Conservation (phyloP, 805 yeast genomes). For the Wickerhamomyces sydowiorum region DNA sequence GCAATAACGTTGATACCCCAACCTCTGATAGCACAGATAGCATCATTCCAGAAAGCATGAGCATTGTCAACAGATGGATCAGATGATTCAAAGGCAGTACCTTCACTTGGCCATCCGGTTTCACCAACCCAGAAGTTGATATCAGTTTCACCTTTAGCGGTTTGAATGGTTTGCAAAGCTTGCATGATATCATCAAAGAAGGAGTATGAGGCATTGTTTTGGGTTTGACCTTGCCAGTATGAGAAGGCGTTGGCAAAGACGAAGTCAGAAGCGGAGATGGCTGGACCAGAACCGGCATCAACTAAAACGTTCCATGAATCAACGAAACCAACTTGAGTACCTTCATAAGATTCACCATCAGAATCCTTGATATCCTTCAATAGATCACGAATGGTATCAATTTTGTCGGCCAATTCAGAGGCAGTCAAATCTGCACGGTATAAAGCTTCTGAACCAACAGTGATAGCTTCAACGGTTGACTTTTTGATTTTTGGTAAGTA, state of each 20-base stretch:
- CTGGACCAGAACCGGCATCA: constrained; percentile 66
- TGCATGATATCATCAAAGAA: constrained; percentile 98
- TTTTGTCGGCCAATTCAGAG: constrained; percentile 60
- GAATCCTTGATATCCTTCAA: constrained; percentile 64
- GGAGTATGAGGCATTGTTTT: constrained; percentile 77
- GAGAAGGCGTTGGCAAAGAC: constrained; percentile 94
- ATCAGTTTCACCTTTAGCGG: constrained; percentile 80
- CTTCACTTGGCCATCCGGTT: constrained; percentile 95
- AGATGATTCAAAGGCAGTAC: constrained; percentile 64
- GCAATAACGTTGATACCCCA: constrained; percentile 93
- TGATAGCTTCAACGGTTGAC: constrained; percentile 64
- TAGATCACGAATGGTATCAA: constrained; percentile 54
- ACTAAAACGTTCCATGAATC: constrained; percentile 94
- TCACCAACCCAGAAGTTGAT: constrained; percentile 94
- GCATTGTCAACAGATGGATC: constrained; percentile 73
- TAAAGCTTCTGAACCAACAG: constrained; percentile 94
- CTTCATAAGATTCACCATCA: constrained; percentile 70
- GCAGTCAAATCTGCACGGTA: constrained; percentile 88
- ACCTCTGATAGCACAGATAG: constrained; percentile 87
- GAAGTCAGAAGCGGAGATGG: constrained; percentile 76
- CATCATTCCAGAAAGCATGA: constrained; percentile 75
- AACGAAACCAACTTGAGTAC: constrained; percentile 82
- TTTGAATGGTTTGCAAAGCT: constrained; percentile 85
- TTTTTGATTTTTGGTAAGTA: constrained; percentile 72
- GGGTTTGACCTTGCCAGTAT: constrained; percentile 97